phyloP scores from a whole-genome alignment of 83 land plant genomes.

The Picea abies region DNA sequence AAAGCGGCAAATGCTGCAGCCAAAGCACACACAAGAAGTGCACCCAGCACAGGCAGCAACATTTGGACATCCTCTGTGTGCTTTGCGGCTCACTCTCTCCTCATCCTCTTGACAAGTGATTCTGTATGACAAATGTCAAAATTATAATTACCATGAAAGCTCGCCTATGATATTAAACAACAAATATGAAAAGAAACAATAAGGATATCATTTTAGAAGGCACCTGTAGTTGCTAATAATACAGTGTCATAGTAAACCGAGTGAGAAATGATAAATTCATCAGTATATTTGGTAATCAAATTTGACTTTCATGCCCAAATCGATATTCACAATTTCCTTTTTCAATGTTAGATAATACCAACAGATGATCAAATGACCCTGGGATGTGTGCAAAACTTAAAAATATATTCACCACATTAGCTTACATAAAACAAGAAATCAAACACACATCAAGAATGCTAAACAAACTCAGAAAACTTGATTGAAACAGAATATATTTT shows the following conservation, averaged over 20 bases:
- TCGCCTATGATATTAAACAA: not conserved
- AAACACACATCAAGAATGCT: too few relatives aligned
- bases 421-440: too few relatives aligned
- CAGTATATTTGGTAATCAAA: not conserved
- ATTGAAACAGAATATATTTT: too few relatives aligned
- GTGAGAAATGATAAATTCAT: not conserved
- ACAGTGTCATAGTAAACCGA: not conserved
- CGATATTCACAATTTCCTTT: not conserved
- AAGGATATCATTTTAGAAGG: not conserved
- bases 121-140: slow-evolving; percentile 20
- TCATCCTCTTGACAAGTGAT: slow-evolving; percentile 65
- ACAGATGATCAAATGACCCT: not conserved
- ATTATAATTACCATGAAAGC: not conserved
- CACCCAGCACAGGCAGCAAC: slow-evolving; percentile 66
- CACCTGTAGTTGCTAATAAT: not conserved
- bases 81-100: slow-evolving; percentile 65
- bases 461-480: too few relatives aligned
- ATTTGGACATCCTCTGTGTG: slow-evolving; percentile 55
- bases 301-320: not conserved
- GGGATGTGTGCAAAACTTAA: not conserved
- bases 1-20: slow-evolving; percentile 69
- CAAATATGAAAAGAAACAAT: not conserved
- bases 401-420: too few relatives aligned
- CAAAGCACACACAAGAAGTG: slow-evolving; percentile 74
- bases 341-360: not conserved